Conservation (phyloP, 176 grass and related monocot species). For the Paspalum notatum region DNA sequence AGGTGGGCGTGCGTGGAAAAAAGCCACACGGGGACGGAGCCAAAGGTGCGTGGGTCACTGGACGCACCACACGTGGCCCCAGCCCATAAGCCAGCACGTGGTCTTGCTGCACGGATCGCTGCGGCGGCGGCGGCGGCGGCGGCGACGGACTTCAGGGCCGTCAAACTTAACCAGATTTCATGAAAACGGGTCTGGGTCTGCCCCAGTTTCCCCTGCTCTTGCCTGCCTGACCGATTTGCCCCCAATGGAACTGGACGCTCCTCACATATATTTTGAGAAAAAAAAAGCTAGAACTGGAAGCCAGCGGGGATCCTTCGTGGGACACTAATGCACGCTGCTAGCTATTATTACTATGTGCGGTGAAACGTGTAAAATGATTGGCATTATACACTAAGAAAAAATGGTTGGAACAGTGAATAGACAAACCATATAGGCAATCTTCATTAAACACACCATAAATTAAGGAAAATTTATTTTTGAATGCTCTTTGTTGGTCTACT, state of each 20-base stretch:
- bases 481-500: no score
- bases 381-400: no score
- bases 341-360: no score
- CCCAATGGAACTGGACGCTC: not conserved
- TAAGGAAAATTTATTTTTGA: no score
- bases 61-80: conserved; percentile 18
- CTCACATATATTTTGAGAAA: no score
- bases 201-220: not conserved
- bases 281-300: no score
- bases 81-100: conserved; percentile 51
- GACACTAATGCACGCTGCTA: no score
- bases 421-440: no score
- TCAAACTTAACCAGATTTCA: conserved; percentile 64
- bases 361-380: no score
- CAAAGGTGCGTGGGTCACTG: not conserved
- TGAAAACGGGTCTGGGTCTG: not conserved
- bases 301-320: no score
- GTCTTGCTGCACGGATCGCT: conserved; percentile 25
- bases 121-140: conserved; percentile 43
- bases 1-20: conserved; percentile 50
- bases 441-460: no score
- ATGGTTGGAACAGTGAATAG: no score
- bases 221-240: conserved; percentile 13
- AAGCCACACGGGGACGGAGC: conserved; percentile 34
- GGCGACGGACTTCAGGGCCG: conserved; percentile 58